These are phyloP conservation scores for Sclerotinia trifoliorum DNA, from an alignment of 2,329 filamentous ascomycete genomes.

Conservation along the genomic window DNA sequence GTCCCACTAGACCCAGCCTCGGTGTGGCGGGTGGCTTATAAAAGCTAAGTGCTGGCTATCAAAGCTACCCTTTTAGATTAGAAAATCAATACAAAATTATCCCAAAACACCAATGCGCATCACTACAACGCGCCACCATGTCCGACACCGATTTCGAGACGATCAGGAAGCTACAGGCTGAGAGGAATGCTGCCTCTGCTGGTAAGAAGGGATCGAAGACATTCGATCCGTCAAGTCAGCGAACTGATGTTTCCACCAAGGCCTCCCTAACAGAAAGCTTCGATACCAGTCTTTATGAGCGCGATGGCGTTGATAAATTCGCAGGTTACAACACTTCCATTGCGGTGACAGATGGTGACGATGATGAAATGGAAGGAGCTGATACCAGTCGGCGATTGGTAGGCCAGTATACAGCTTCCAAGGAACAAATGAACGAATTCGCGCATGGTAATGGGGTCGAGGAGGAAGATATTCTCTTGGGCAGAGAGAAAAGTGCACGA, in stretches of 20 bases:
- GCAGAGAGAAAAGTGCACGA: slow-evolving; percentile 82
- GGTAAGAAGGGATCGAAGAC: slow-evolving; percentile 79
- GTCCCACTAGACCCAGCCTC: background rate
- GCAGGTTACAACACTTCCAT: slow-evolving; percentile 90
- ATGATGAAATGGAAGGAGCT: slow-evolving; percentile 72
- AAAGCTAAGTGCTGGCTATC: slow-evolving; percentile 22
- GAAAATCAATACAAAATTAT: slow-evolving; percentile 22
- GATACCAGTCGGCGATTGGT: slow-evolving; percentile 76
- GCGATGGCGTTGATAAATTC: slow-evolving; percentile 74
- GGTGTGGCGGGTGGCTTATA: slow-evolving; percentile 15
- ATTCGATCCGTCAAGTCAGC: slow-evolving; percentile 76
- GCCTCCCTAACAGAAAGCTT: slow-evolving; percentile 86
- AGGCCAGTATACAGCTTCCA: slow-evolving; percentile 93
- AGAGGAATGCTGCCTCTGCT: slow-evolving; percentile 80
- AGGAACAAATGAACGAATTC: slow-evolving; percentile 91
- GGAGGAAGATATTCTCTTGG: slow-evolving; percentile 85
- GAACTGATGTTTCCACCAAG: slow-evolving; percentile 81
- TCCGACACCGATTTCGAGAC: slow-evolving; percentile 82
- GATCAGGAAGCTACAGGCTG: slow-evolving; percentile 83
- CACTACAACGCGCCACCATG: slow-evolving; percentile 44
- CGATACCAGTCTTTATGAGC: slow-evolving; percentile 85
- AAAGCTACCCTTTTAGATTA: slow-evolving; percentile 15
- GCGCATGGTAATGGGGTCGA: slow-evolving; percentile 80
- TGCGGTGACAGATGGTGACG: slow-evolving; percentile 73
- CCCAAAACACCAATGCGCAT: slow-evolving; percentile 19